A percentile compares a stretch with the other conserved stretches of the same genome.
Evolutionary conservation across 108 stramenopile genomes (phyloP).

Genomic region (Nitzschia sp.): DNA sequence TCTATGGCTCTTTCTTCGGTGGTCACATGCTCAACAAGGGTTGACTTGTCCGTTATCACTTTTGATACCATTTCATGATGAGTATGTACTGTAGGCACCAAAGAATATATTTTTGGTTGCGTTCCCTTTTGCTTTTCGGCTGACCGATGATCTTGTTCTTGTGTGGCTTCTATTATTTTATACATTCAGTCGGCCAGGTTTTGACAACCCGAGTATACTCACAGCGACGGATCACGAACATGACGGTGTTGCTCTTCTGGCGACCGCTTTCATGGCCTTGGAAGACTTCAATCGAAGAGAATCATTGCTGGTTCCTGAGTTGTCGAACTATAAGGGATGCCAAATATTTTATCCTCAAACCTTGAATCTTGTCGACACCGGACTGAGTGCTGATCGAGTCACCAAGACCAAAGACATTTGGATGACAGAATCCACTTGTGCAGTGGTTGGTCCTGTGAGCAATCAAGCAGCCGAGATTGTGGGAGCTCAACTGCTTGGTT

Average conservation of each 20-base stretch:
- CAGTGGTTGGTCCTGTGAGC: neutral
- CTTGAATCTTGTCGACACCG: neutral
- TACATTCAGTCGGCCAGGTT: no score
- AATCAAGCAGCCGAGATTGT: neutral
- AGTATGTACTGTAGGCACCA: neutral
- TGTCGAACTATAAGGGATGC: neutral
- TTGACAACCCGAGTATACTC: neutral
- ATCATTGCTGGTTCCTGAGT: neutral
- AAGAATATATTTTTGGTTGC: neutral
- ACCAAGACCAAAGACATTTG: neutral
- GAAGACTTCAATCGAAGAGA: neutral
- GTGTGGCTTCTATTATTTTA: no score
- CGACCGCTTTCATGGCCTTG: neutral
- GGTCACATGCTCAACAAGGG: neutral
- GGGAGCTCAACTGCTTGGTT: neutral
- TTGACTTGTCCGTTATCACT: neutral
- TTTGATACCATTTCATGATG: constrained; percentile 10
- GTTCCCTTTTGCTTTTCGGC: neutral
- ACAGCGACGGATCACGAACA: neutral
- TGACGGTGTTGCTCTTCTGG: constrained; percentile 2
- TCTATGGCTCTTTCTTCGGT: no score
- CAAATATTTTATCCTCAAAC: neutral
- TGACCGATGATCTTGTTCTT: no score
- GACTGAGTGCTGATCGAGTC: neutral
- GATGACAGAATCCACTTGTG: neutral